These are phyloP conservation scores for Keithomyces neogunnii DNA, from an alignment of 2,329 filamentous ascomycete species.

Conservation along the genomic window DNA sequence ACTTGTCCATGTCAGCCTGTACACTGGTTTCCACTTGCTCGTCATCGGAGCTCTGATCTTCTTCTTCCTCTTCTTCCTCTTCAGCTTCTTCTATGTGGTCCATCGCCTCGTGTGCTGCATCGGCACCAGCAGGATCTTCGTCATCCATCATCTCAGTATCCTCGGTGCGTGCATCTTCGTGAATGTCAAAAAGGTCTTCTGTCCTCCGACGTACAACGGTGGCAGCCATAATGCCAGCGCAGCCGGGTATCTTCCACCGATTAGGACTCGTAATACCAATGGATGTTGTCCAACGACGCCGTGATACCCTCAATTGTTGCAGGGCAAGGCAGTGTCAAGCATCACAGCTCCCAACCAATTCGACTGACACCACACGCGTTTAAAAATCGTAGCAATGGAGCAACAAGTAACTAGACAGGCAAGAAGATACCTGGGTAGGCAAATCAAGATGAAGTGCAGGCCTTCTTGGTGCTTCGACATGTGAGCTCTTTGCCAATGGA, in stretches of 20 bases:
- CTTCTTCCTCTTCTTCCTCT: constrained; percentile 20
- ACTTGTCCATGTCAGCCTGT: constrained; percentile 76
- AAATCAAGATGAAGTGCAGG: neutral
- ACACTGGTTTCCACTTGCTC: constrained; percentile 61
- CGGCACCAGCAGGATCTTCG: constrained; percentile 20
- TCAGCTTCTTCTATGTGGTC: constrained; percentile 15
- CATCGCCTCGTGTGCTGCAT: constrained; percentile 15
- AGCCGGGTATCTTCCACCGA: neutral
- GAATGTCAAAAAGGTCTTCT: constrained; percentile 36
- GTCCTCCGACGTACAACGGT: constrained; percentile 6
- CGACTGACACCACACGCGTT: neutral
- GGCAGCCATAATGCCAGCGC: constrained; percentile 4
- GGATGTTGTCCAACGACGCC: neutral
- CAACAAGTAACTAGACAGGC: too few species aligned
- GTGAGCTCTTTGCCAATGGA: neutral
- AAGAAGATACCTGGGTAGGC: neutral
- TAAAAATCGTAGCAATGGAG: neutral
- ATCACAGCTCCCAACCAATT: neutral
- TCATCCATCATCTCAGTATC: constrained; percentile 42
- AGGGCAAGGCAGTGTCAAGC: neutral
- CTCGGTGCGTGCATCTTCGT: constrained; percentile 41
- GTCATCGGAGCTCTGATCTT: constrained; percentile 43
- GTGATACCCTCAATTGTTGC: neutral
- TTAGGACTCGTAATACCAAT: neutral
- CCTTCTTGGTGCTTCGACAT: neutral